Percentiles rank a stretch among this genome's conserved stretches.
phyloP scores from a whole-genome alignment of 306 rosid species.

The Begonia loranthoides region DNA sequence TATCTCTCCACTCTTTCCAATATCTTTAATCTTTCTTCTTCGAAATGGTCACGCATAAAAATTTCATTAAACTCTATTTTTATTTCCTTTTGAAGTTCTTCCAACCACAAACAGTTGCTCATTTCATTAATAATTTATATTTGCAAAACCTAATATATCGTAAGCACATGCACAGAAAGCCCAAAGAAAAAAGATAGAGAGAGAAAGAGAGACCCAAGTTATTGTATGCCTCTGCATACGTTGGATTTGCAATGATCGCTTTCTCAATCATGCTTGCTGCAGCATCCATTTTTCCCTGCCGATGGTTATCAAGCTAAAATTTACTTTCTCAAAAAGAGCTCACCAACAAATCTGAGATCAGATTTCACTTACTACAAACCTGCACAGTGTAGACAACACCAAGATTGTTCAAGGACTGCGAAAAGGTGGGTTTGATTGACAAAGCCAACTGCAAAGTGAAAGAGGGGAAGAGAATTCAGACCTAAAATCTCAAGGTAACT shows the following conservation, averaged over 20 bases:
- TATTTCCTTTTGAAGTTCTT: no score
- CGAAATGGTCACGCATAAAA: no score
- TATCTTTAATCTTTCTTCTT: no score
- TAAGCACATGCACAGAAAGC: no score
- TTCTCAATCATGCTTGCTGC: constrained; percentile 99
- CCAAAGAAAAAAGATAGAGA: neutral
- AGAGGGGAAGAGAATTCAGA: neutral
- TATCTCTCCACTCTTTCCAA: no score
- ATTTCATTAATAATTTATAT: no score
- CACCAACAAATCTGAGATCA: constrained; percentile 14
- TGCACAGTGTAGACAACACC: constrained; percentile 99
- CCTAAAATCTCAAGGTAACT: neutral
- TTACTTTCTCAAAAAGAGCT: constrained; percentile 8
- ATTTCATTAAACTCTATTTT: no score
- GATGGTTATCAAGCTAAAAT: constrained; percentile 17
- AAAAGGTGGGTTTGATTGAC: constrained; percentile 85
- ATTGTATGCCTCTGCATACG: constrained; percentile 97
- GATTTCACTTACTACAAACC: constrained; percentile 27
- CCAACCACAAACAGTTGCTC: no score
- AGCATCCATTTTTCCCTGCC: constrained; percentile 97
- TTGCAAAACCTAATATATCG: no score
- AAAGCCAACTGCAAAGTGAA: constrained; percentile 59
- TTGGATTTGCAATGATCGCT: constrained; percentile 91
- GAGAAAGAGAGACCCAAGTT: constrained; percentile 54
- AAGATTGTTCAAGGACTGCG: constrained; percentile 95